Conservation (phyloP, 1,139 yeast genomes). For the Candida tetrigidarum region DNA sequence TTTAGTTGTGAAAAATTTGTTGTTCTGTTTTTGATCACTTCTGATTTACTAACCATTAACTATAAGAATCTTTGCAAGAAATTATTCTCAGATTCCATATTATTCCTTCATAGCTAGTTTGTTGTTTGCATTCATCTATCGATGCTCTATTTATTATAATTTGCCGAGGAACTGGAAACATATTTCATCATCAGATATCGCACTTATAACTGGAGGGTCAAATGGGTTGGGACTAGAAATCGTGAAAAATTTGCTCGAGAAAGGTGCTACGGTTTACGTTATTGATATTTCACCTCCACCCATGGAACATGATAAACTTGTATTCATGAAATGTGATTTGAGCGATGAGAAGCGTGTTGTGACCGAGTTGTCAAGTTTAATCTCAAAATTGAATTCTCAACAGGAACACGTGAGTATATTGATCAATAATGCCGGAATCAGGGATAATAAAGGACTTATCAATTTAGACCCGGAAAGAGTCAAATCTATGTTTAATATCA, state of each 20-base stretch:
- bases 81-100: conserved; percentile 12
- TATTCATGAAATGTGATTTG: conserved; percentile 54
- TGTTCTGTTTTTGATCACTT: not conserved
- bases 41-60: conserved; percentile 5
- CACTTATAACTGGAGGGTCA: conserved; percentile 69
- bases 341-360: conserved; percentile 36
- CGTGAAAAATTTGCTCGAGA: conserved; percentile 33
- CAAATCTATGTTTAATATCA: conserved; percentile 50
- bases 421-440: conserved; percentile 77
- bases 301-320: conserved; percentile 22
- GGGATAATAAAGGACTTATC: conserved; percentile 51
- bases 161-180: conserved; percentile 17
- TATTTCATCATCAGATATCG: conserved; percentile 31
- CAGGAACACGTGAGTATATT: conserved; percentile 51
- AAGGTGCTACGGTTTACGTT: conserved; percentile 40
- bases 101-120: conserved; percentile 9
- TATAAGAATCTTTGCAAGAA: conserved; percentile 11
- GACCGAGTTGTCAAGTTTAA: conserved; percentile 23
- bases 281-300: conserved; percentile 50
- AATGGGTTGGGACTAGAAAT: conserved; percentile 61
- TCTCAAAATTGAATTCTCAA: conserved; percentile 30
- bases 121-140: conserved; percentile 9
- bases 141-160: conserved; percentile 12
- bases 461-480: conserved; percentile 38
- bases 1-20: not conserved